These are phyloP conservation scores for Colletotrichum melonis DNA, from an alignment of 2,329 filamentous ascomycete genomes.

Conservation along the genomic window DNA sequence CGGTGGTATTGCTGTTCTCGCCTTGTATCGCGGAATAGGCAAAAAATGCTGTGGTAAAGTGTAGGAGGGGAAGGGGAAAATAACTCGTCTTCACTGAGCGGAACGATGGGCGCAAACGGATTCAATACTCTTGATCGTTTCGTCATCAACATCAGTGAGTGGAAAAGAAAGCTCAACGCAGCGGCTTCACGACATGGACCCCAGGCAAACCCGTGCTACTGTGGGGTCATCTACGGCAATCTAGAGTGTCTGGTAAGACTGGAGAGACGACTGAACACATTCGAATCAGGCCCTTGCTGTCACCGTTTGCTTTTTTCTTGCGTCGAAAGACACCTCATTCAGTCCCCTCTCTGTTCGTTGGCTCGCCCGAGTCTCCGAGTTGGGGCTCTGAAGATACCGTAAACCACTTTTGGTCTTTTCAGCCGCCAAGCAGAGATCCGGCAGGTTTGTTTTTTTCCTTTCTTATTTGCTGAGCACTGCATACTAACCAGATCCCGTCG, in stretches of 20 bases:
- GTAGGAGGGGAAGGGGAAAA: not conserved
- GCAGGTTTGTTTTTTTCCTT: not conserved
- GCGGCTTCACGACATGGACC: constrained; percentile 4
- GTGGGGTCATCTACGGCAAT: not conserved
- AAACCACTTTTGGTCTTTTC: not conserved
- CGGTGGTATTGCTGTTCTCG: constrained; percentile 10
- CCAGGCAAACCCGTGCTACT: not conserved
- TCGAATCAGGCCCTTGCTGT: constrained; percentile 22
- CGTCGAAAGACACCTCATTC: not conserved
- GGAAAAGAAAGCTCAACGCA: constrained; percentile 16
- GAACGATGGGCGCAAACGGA: not conserved
- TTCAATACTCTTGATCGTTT: constrained; percentile 1
- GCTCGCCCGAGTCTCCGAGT: not conserved
- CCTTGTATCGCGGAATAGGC: constrained; percentile 15
- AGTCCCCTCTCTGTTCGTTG: not conserved
- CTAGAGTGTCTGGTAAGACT: not conserved
- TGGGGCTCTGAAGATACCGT: not conserved
- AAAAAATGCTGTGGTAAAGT: not conserved
- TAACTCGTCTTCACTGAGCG: not conserved
- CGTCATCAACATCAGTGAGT: constrained; percentile 9
- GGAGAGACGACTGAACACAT: constrained; percentile 1
- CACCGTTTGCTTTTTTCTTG: constrained; percentile 4
- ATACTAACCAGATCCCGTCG: constrained; percentile 14
- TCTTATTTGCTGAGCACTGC: not conserved
- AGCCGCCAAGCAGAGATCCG: not conserved